Evolutionary conservation across 2,329 filamentous ascomycete genomes (phyloP).

Genomic region (Fusarium xyrophilum): DNA sequence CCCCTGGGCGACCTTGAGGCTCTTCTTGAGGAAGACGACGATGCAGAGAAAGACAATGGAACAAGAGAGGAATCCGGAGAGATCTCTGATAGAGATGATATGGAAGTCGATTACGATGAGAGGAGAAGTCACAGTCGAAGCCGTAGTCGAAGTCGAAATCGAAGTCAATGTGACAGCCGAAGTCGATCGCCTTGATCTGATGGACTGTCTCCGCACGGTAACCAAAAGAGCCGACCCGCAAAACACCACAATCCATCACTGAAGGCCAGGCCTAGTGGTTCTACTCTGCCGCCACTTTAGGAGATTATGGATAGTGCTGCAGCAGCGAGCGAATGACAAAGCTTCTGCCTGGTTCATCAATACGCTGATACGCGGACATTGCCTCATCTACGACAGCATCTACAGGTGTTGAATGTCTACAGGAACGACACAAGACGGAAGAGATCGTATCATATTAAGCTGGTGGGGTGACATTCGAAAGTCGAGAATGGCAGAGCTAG

Average conservation of each 20-base stretch:
- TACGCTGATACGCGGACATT: neutral
- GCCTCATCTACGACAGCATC: neutral
- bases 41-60: slow-evolving; percentile 46
- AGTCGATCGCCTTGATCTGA: slow-evolving; percentile 43
- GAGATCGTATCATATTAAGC: neutral
- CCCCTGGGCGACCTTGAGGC: slow-evolving; percentile 81
- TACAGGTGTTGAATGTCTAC: neutral
- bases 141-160: slow-evolving; percentile 23
- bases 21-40: slow-evolving; percentile 67
- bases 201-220: neutral
- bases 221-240: neutral
- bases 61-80: slow-evolving; percentile 53
- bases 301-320: neutral
- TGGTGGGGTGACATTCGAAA: neutral
- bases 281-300: neutral
- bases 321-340: neutral
- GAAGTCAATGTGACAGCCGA: slow-evolving; percentile 6
- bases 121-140: slow-evolving; percentile 35
- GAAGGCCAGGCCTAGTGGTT: too few relatives aligned
- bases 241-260: neutral
- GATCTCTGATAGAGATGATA: slow-evolving; percentile 45
- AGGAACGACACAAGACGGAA: neutral
- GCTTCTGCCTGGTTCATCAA: neutral
- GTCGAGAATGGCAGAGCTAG: neutral
- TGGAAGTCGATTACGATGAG: slow-evolving; percentile 51